phyloP scores from a whole-genome alignment of 176 grass and related monocot species.

The Bothriochloa decipiens region DNA sequence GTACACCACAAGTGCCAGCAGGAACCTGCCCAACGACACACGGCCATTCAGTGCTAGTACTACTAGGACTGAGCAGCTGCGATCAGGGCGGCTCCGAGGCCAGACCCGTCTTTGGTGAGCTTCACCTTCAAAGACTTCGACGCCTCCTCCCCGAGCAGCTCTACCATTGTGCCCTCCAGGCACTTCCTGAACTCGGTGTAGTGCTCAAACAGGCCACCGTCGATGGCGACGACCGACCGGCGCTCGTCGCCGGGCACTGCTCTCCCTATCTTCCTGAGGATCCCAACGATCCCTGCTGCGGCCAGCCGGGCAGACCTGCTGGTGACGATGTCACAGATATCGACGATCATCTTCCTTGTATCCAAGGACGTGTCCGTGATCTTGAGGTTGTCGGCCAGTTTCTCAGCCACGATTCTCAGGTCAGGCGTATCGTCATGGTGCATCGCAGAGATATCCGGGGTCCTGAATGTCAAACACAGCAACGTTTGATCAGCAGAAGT shows the following conservation, averaged over 20 bases:
- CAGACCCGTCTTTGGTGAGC: slow-evolving; percentile 77
- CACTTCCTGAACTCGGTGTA: slow-evolving; percentile 66
- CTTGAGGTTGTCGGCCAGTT: slow-evolving; percentile 51
- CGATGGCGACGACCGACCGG: slow-evolving; percentile 67
- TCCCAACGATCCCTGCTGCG: slow-evolving; percentile 80
- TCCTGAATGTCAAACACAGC: slow-evolving; percentile 34
- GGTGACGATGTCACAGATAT: slow-evolving; percentile 74
- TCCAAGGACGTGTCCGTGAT: slow-evolving; percentile 56
- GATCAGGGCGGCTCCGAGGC: slow-evolving; percentile 80
- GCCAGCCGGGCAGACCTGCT: slow-evolving; percentile 71
- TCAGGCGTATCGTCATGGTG: slow-evolving; percentile 63
- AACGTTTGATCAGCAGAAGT: neutral
- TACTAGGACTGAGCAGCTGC: slow-evolving; percentile 74
- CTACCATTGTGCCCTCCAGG: slow-evolving; percentile 67
- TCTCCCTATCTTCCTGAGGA: slow-evolving; percentile 75
- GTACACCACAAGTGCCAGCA: neutral
- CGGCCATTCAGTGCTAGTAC: neutral
- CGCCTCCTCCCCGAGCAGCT: slow-evolving; percentile 71
- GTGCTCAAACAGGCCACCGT: slow-evolving; percentile 71
- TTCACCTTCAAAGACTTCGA: slow-evolving; percentile 48
- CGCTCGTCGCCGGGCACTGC: slow-evolving; percentile 40
- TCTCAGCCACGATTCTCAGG: slow-evolving; percentile 53
- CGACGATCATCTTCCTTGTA: slow-evolving; percentile 64
- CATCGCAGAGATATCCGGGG: slow-evolving; percentile 60
- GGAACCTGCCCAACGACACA: neutral